These are phyloP conservation scores for Neophaeococcomyces aloes DNA, from an alignment of 2,329 filamentous ascomycete genomes.

Conservation along the genomic window DNA sequence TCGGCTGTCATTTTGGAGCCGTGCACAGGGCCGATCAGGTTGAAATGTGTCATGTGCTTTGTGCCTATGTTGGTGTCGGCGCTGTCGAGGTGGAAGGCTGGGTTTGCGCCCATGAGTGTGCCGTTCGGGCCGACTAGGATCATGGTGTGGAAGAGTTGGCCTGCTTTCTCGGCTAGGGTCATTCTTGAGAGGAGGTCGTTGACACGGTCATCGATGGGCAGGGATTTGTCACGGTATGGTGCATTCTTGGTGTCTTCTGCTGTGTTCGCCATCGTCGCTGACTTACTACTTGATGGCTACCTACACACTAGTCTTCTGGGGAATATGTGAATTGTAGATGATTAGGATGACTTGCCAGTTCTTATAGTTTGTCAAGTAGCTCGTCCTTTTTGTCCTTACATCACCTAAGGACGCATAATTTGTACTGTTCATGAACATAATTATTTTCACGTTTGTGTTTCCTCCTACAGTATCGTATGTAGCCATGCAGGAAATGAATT, in stretches of 20 bases:
- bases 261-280: not conserved
- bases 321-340: too few species aligned
- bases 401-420: too few species aligned
- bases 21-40: conserved; percentile 7
- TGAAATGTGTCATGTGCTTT: conserved; percentile 10
- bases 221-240: conserved; percentile 52
- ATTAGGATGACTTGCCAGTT: too few species aligned
- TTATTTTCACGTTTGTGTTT: too few species aligned
- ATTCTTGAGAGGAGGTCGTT: conserved; percentile 59
- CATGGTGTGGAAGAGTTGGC: conserved; percentile 50
- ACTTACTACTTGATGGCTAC: too few species aligned
- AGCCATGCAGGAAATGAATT: too few species aligned
- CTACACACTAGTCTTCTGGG: too few species aligned
- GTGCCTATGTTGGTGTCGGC: not conserved
- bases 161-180: conserved; percentile 63
- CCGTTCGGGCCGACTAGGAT: conserved; percentile 3
- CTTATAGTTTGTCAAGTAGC: too few species aligned
- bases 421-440: too few species aligned
- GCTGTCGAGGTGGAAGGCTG: conserved; percentile 1
- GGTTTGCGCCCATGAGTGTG: not conserved
- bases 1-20: not conserved
- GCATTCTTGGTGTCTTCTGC: too few species aligned
- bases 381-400: too few species aligned
- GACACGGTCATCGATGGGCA: conserved; percentile 54
- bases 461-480: too few species aligned